Percentiles rank a stretch among this genome's conserved stretches.
phyloP scores from a whole-genome alignment of 2,329 filamentous ascomycete genomes.

The Aspergillus sp. region DNA sequence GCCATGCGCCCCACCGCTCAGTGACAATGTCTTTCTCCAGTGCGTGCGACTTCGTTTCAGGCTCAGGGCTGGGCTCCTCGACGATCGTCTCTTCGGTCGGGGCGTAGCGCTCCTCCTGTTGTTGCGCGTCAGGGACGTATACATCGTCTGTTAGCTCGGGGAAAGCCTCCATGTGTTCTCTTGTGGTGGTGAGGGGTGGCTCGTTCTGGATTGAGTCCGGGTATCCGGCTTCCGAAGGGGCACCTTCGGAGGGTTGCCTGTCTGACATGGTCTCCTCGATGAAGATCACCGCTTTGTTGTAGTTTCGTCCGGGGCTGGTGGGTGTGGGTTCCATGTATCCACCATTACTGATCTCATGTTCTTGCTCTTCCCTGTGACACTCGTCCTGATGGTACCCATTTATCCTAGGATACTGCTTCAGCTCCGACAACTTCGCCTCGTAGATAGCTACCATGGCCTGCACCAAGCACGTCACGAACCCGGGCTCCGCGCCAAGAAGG shows the following conservation, averaged over 20 bases:
- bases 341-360: background rate
- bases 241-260: background rate
- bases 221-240: background rate
- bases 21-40: background rate
- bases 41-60: background rate
- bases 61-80: background rate
- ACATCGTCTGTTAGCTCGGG: background rate
- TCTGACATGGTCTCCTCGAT: background rate
- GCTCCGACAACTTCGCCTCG: background rate
- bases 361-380: background rate
- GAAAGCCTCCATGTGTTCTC: background rate
- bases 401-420: background rate
- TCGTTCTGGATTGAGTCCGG: background rate
- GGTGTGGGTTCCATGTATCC: background rate
- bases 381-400: background rate
- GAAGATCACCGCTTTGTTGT: background rate
- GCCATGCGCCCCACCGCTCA: background rate
- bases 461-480: constrained; percentile 3
- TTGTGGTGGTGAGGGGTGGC: background rate
- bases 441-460: constrained; percentile 4
- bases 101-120: background rate
- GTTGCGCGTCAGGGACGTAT: background rate
- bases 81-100: background rate
- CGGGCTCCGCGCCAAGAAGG: background rate
- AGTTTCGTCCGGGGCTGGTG: background rate